phyloP scores from a whole-genome alignment of 2,329 filamentous ascomycete genomes.

The Paramyrothecium roridum region DNA sequence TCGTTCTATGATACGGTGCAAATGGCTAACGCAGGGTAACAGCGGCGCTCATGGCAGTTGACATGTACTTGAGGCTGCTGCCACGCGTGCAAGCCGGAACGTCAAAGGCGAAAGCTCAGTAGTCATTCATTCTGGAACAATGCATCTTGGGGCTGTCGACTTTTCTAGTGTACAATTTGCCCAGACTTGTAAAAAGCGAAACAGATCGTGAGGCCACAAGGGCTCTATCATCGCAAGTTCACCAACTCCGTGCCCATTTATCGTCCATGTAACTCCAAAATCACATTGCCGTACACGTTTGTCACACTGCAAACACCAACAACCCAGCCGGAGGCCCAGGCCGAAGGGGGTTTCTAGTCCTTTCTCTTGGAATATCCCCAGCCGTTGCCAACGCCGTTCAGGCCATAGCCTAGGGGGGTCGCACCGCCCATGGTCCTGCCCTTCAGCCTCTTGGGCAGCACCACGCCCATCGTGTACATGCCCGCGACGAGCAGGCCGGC shows the following conservation, averaged over 20 bases:
- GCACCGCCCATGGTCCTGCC: conserved; percentile 52
- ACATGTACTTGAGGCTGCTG: conserved; percentile 53
- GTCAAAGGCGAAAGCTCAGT: conserved; percentile 34
- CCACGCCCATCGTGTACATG: conserved; percentile 59
- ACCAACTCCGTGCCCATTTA: conserved; percentile 3
- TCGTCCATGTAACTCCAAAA: conserved; percentile 9
- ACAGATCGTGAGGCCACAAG: background rate
- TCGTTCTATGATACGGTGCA: background rate
- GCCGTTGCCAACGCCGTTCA: conserved; percentile 51
- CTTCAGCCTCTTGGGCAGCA: conserved; percentile 52
- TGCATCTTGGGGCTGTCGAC: background rate
- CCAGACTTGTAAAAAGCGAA: background rate
- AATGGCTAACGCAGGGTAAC: conserved; percentile 3
- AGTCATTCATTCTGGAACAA: background rate
- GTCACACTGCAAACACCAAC: too few relatives aligned
- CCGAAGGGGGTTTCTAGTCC: conserved; percentile 36
- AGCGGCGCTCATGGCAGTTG: conserved; percentile 49
- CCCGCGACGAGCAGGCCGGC: conserved; percentile 52
- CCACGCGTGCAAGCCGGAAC: conserved; percentile 32
- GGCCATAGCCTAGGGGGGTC: conserved; percentile 55
- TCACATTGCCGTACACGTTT: background rate
- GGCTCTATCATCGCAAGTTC: background rate
- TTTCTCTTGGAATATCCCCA: conserved; percentile 58
- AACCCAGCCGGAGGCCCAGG: conserved; percentile 12
- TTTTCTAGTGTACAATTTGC: conserved; percentile 8